Conservation (phyloP, 163 green algal genomes). For the Chlamydomonas reinhardtii region DNA sequence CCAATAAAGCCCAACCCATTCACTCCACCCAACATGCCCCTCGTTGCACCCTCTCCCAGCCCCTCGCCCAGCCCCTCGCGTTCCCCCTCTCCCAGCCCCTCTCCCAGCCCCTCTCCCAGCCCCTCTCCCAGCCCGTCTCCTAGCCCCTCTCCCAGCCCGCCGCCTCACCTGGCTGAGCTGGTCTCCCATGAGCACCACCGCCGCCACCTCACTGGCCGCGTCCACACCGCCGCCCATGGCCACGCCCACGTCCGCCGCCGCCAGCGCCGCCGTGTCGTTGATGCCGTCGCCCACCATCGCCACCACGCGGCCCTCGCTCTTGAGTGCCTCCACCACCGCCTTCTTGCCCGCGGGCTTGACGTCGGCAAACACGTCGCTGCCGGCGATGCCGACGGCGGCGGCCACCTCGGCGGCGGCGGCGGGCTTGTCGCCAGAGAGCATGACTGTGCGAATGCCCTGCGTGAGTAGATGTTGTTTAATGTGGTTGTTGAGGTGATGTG, state of each 20-base stretch:
- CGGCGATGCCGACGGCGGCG: constrained; percentile 83
- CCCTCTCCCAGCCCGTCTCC: no score
- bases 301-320: constrained; percentile 67
- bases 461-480: not conserved
- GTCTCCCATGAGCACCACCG: constrained; percentile 92
- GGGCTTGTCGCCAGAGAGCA: constrained; percentile 71
- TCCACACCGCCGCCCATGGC: constrained; percentile 95
- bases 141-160: no score
- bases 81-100: not conserved
- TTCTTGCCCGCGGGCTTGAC: constrained; percentile 90
- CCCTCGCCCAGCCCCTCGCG: not conserved
- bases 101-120: not conserved
- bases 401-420: constrained; percentile 79
- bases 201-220: constrained; percentile 88
- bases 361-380: constrained; percentile 75
- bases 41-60: not conserved
- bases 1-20: no score
- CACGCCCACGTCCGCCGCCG: constrained; percentile 94
- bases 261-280: constrained; percentile 96
- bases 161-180: constrained; percentile 84
- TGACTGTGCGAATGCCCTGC: constrained; percentile 75
- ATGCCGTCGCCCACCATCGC: constrained; percentile 98
- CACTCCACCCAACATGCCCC: no score
- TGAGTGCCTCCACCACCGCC: constrained; percentile 75
- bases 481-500: no score